Evolutionary conservation across 768 basidiomycete genomes (phyloP).

Genomic region (Fomitopsis serialis): DNA sequence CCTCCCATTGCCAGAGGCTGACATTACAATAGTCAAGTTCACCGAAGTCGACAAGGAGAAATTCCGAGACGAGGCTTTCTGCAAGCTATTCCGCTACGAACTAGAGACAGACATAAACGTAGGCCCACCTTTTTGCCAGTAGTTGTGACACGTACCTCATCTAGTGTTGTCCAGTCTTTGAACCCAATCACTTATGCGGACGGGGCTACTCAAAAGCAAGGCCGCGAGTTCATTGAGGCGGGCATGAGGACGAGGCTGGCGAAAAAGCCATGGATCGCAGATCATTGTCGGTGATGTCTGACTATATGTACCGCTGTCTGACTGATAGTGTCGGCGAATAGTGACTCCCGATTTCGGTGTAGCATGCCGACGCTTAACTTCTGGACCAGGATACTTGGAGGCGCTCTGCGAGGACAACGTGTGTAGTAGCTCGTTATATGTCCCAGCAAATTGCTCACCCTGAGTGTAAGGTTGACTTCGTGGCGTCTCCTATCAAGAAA

Average conservation of each 20-base stretch:
- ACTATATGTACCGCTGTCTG: too few species aligned
- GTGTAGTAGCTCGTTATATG: conserved; percentile 6
- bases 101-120: conserved; percentile 50
- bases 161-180: background rate
- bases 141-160: background rate
- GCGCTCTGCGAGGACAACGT: conserved; percentile 61
- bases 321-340: conserved; percentile 14
- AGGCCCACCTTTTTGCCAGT: conserved; percentile 7
- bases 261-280: conserved; percentile 57
- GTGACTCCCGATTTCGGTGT: conserved; percentile 56
- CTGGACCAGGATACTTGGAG: conserved; percentile 65
- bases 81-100: conserved; percentile 41
- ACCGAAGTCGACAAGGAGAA: conserved; percentile 44
- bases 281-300: conserved; percentile 36
- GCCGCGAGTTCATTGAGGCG: conserved; percentile 25
- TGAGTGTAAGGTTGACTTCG: conserved; percentile 42
- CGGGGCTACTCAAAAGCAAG: too few species aligned
- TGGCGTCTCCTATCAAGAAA: conserved; percentile 44
- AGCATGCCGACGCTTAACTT: conserved; percentile 56
- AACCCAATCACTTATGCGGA: too few species aligned
- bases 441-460: too few species aligned
- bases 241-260: conserved; percentile 46
- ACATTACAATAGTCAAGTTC: conserved; percentile 34
- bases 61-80: conserved; percentile 44
- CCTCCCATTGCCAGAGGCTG: background rate